Evolutionary conservation across 495 filamentous ascomycete species (phyloP).

Genomic region (Talaromyces proteolyticus): DNA sequence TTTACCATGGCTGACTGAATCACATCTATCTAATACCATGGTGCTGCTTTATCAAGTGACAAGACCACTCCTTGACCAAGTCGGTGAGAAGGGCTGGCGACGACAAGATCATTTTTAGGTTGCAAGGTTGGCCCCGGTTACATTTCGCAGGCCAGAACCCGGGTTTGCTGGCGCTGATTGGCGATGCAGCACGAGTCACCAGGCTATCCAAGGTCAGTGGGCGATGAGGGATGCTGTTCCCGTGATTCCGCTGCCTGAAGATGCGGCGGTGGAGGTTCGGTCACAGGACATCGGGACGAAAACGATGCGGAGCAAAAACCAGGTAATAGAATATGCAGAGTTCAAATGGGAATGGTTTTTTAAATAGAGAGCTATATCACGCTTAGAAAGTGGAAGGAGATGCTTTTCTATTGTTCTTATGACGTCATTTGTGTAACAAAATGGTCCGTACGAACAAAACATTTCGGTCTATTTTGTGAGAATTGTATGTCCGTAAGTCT

Average conservation of each 20-base stretch:
- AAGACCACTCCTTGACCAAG: not conserved
- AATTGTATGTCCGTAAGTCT: no score
- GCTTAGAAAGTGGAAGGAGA: no score
- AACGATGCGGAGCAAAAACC: no score
- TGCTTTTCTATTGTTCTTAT: no score
- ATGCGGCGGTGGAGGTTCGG: not conserved
- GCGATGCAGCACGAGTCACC: not conserved
- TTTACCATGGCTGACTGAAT: constrained; percentile 1
- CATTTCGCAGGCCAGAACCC: not conserved
- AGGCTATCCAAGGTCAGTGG: not conserved
- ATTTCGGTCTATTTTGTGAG: no score
- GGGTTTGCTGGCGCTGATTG: no score
- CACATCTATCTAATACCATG: not conserved
- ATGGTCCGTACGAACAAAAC: no score
- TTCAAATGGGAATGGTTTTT: no score
- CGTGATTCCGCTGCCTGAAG: constrained; percentile 1
- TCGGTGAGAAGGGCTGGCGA: not conserved
- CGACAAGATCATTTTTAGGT: not conserved
- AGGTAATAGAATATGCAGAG: no score
- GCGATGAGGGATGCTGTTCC: not conserved
- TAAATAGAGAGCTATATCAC: no score
- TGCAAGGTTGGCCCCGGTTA: not conserved
- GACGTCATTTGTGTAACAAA: constrained; percentile 4
- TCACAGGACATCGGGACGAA: no score
- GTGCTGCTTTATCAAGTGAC: constrained; percentile 5